These are phyloP conservation scores for Neofusicoccum laricinum DNA, from an alignment of 2,329 filamentous ascomycete species.

Conservation along the genomic window DNA sequence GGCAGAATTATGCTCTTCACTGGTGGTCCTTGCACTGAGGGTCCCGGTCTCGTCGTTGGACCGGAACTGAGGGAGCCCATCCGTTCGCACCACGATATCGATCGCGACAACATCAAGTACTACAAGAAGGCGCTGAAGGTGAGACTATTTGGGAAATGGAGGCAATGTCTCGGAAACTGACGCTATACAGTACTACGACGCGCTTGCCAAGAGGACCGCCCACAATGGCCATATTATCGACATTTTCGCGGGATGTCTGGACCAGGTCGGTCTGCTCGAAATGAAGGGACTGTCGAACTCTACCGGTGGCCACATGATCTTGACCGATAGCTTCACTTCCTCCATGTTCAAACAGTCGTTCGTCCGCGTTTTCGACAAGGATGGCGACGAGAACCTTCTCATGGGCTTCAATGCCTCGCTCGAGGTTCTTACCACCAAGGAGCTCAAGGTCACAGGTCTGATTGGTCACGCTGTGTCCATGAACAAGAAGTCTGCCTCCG, in stretches of 20 bases:
- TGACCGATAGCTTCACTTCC: conserved; percentile 97
- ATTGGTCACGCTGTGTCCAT: conserved; percentile 95
- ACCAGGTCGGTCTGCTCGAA: conserved; percentile 93
- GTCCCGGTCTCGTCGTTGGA: conserved; percentile 93
- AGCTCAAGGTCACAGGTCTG: conserved; percentile 94
- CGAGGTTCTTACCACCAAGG: conserved; percentile 95
- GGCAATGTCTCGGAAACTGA: conserved; percentile 17
- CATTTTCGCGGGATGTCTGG: conserved; percentile 94
- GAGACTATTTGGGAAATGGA: conserved; percentile 23
- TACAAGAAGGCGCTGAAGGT: conserved; percentile 99
- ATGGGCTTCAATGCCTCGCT: conserved; percentile 99
- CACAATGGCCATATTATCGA: conserved; percentile 98
- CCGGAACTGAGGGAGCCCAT: conserved; percentile 95
- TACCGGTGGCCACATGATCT: conserved; percentile 95
- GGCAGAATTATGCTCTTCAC: conserved; percentile 97
- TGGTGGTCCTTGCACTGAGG: conserved; percentile 91
- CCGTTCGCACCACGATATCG: conserved; percentile 96
- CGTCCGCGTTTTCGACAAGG: conserved; percentile 94
- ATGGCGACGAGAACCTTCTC: conserved; percentile 85
- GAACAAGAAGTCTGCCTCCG: conserved; percentile 96
- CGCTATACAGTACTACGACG: conserved; percentile 76
- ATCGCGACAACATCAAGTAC: conserved; percentile 98
- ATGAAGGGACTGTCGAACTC: conserved; percentile 98
- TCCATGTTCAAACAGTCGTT: conserved; percentile 99
- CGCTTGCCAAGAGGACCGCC: conserved; percentile 85